These are phyloP conservation scores for Pilasporangium apinafurcum DNA, from an alignment of 352 stramenopile genomes.

Conservation along the genomic window DNA sequence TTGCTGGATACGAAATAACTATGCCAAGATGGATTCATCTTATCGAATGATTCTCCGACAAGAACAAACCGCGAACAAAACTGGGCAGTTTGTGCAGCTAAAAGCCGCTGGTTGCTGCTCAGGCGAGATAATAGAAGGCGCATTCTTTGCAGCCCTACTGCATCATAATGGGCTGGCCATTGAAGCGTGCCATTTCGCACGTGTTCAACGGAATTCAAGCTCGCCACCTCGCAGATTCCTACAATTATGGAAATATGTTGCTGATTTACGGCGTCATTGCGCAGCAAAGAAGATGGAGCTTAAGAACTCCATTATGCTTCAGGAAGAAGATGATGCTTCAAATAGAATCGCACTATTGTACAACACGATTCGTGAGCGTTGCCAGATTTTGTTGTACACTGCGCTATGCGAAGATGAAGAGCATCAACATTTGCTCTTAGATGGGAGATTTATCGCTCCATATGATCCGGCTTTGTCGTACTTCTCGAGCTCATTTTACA, in stretches of 20 bases:
- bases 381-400: slow-evolving; percentile 28
- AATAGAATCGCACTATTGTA: slow-evolving; percentile 5
- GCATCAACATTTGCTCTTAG: slow-evolving; percentile 16
- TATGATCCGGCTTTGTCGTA: slow-evolving; percentile 20
- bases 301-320: slow-evolving; percentile 13
- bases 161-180: slow-evolving; percentile 31
- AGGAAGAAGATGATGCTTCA: not conserved
- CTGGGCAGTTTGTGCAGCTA: not conserved
- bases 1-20: slow-evolving; percentile 41
- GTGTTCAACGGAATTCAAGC: not conserved
- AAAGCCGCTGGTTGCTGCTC: no score
- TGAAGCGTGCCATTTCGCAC: slow-evolving; percentile 27
- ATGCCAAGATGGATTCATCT: slow-evolving; percentile 37
- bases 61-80: slow-evolving; percentile 12
- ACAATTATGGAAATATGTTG: slow-evolving; percentile 41
- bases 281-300: slow-evolving; percentile 36
- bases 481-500: slow-evolving; percentile 7
- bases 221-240: slow-evolving; percentile 20
- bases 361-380: slow-evolving; percentile 28
- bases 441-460: slow-evolving; percentile 25
- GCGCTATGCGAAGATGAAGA: slow-evolving; percentile 20
- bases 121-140: slow-evolving; percentile 58
- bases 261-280: slow-evolving; percentile 34
- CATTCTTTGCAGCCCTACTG: slow-evolving; percentile 48
- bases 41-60: slow-evolving; percentile 70